Evolutionary conservation across 2,329 filamentous ascomycete genomes (phyloP).

Genomic region (Penicillium sp.): DNA sequence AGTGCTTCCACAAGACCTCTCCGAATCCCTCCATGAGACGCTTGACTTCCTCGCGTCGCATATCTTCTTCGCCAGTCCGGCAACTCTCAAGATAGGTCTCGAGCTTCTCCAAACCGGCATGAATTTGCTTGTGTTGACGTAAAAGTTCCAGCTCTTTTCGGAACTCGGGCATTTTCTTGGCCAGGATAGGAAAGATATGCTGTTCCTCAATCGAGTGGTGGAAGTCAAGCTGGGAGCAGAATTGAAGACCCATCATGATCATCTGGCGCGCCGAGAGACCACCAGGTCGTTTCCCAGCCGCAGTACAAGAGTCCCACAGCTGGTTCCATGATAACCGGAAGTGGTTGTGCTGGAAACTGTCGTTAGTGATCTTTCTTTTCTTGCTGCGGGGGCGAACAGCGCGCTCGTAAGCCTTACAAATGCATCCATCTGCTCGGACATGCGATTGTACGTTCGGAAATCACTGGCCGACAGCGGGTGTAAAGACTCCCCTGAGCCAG

Average conservation of each 20-base stretch:
- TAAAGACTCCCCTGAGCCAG: too few relatives aligned
- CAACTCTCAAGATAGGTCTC: slow-evolving; percentile 64
- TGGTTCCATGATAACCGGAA: slow-evolving; percentile 72
- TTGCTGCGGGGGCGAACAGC: neutral
- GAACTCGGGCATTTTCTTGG: slow-evolving; percentile 76
- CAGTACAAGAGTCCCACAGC: slow-evolving; percentile 64
- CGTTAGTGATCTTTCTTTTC: slow-evolving; percentile 10
- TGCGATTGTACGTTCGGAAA: slow-evolving; percentile 67
- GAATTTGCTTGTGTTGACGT: slow-evolving; percentile 74
- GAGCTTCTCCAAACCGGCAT: slow-evolving; percentile 68
- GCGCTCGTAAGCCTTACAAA: slow-evolving; percentile 54
- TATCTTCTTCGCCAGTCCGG: slow-evolving; percentile 59
- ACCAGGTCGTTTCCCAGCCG: slow-evolving; percentile 54
- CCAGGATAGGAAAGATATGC: slow-evolving; percentile 75
- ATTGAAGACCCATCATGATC: slow-evolving; percentile 64
- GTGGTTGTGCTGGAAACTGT: slow-evolving; percentile 63
- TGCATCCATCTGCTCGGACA: slow-evolving; percentile 71
- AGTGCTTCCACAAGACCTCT: slow-evolving; percentile 72
- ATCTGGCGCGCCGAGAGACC: slow-evolving; percentile 68
- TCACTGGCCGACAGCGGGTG: slow-evolving; percentile 65
- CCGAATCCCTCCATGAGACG: slow-evolving; percentile 74
- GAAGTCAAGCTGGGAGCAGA: slow-evolving; percentile 65
- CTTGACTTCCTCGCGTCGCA: slow-evolving; percentile 60
- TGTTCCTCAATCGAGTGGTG: slow-evolving; percentile 84
- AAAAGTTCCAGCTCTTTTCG: slow-evolving; percentile 63